Evolutionary conservation across 179 eudicot genomes (phyloP), one percentile per base, ranked within the genome.

Genomic region (Gypsophila paniculata): DNA sequence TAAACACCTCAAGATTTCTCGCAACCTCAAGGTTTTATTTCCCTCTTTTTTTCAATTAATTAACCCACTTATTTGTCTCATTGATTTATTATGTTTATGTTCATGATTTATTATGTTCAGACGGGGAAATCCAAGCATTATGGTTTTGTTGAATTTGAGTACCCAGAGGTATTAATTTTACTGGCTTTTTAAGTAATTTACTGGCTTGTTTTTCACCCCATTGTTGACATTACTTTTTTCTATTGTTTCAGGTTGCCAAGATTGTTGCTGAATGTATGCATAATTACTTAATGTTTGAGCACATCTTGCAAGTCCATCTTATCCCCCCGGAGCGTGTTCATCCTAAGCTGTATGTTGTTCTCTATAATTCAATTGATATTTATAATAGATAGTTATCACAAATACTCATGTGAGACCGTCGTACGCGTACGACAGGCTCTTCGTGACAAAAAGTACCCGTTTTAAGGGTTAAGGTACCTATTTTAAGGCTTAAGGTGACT

Each of bases 91-190:
- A n/a, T 15, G 4, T 46, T 12, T 5, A 14, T 1, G 38, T 48
- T 59, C 2, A 0, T 8, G 6, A 36, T 38, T 0, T 19, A 12
- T 17, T 29, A 26, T 51, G 54, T 66, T 38, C 7, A 88, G 93
- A 92, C 98, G 0, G 98, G 94, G 68, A 88, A 88, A 65, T 87
- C 96, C 46, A 90, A 88, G 92, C 96, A 92, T 78, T 88, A 84
- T 78, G 98, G 96, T 60, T 92, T 90, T 84, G 80, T 92, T 26
- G 90, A 90, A 71, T 92, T 91, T 32, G 94, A 88, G 81, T 88
- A 86, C 59, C 90, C 96, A 70, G 97, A 90, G 97, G 96, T 90
- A 34, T 42, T 73, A 48, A 69, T 54, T 61, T 75, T 13, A 34
- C 19, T 15, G 21, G 17, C 15, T 42, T 21, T 11, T 4, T 44